These are phyloP conservation scores for Aureobasidium uvarum DNA, from an alignment of 2,329 filamentous ascomycete genomes.

Conservation along the genomic window DNA sequence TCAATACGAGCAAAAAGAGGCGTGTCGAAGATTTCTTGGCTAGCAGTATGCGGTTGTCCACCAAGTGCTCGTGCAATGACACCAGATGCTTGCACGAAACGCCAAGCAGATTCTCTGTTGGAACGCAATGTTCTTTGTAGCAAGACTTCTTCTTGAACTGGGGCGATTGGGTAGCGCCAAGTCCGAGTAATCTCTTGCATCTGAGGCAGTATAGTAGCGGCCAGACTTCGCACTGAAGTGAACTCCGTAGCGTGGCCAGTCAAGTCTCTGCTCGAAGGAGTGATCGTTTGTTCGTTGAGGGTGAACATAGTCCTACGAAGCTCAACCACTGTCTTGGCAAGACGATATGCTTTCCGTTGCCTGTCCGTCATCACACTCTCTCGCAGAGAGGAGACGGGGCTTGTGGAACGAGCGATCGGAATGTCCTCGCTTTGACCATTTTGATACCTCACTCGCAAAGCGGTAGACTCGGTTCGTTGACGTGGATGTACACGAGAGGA, in stretches of 20 bases:
- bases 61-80: slow-evolving; percentile 58
- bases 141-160: slow-evolving; percentile 51
- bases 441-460: slow-evolving; percentile 57
- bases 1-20: slow-evolving; percentile 49
- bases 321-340: slow-evolving; percentile 55
- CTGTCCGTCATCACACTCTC: slow-evolving; percentile 48
- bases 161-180: slow-evolving; percentile 61
- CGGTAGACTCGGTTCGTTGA: slow-evolving; percentile 49
- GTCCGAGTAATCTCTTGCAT: slow-evolving; percentile 57
- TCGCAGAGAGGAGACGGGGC: slow-evolving; percentile 28
- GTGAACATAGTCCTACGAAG: slow-evolving; percentile 58
- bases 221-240: slow-evolving; percentile 38
- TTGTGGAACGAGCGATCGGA: slow-evolving; percentile 44
- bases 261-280: slow-evolving; percentile 30
- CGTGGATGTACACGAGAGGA: slow-evolving; percentile 43
- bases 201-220: slow-evolving; percentile 49
- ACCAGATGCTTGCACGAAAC: slow-evolving; percentile 63
- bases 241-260: slow-evolving; percentile 47
- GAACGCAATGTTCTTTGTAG: slow-evolving; percentile 57
- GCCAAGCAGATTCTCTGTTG: slow-evolving; percentile 55
- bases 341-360: slow-evolving; percentile 54
- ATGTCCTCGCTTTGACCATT: slow-evolving; percentile 62
- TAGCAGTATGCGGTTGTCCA: slow-evolving; percentile 49
- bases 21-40: slow-evolving; percentile 35
- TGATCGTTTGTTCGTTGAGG: slow-evolving; percentile 36